phyloP scores from a whole-genome alignment of 192 early-diverging fungal genomes.

The Allomyces javanicus region DNA sequence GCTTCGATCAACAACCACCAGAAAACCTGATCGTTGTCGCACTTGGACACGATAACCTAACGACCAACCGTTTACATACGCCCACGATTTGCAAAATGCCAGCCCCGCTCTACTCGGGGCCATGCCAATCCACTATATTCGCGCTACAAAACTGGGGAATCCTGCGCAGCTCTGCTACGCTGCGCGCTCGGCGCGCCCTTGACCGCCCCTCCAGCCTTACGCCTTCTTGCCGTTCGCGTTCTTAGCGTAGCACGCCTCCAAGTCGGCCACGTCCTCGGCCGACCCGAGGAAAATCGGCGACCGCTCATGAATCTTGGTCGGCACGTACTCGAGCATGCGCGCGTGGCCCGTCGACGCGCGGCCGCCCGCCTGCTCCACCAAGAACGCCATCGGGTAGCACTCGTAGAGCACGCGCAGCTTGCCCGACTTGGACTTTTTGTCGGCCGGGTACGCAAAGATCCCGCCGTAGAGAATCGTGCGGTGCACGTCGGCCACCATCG shows the following conservation, averaged over 20 bases:
- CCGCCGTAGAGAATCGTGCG: slow-evolving; percentile 78
- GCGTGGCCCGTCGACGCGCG: slow-evolving; percentile 63
- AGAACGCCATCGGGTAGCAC: slow-evolving; percentile 90
- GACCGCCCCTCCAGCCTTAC: too few species aligned
- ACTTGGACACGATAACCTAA: too few species aligned
- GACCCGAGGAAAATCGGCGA: slow-evolving; percentile 81
- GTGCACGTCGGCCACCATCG: slow-evolving; percentile 98
- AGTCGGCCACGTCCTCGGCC: slow-evolving; percentile 68
- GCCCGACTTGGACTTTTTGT: slow-evolving; percentile 49
- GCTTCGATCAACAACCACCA: too few species aligned
- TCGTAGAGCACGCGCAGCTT: slow-evolving; percentile 95
- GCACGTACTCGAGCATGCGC: slow-evolving; percentile 73
- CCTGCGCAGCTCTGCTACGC: too few species aligned
- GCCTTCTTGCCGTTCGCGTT: slow-evolving; percentile 4
- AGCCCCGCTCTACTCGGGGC: too few species aligned
- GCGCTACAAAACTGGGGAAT: too few species aligned
- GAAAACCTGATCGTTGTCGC: too few species aligned
- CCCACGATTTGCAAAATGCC: too few species aligned
- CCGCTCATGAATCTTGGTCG: slow-evolving; percentile 72
- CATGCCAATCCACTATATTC: too few species aligned
- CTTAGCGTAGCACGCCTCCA: slow-evolving; percentile 50
- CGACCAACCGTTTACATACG: too few species aligned
- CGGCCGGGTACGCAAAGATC: slow-evolving; percentile 49
- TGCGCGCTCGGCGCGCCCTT: too few species aligned
- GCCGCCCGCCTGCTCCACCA: slow-evolving; percentile 91